phyloP scores from a whole-genome alignment of 805 yeast species.

The Candida broadrunensis region DNA sequence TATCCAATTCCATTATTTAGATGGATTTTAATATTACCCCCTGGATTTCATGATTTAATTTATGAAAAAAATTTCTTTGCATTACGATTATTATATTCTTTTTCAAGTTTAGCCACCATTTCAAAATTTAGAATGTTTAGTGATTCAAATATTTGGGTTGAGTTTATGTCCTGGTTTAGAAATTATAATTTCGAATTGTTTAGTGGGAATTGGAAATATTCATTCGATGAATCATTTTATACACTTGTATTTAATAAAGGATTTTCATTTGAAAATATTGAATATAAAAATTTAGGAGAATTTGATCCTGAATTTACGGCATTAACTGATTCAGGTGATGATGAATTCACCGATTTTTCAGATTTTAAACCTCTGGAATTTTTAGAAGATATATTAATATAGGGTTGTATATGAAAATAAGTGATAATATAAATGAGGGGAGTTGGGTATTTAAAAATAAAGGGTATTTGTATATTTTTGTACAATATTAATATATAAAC shows the following conservation, averaged over 20 bases:
- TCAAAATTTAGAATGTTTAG: constrained; percentile 19
- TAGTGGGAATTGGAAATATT: background rate
- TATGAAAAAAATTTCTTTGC: constrained; percentile 21
- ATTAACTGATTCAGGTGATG: too few species aligned
- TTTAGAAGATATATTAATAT: too few species aligned
- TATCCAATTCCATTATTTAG: constrained; percentile 31
- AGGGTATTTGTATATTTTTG: too few species aligned
- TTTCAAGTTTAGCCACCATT: constrained; percentile 15
- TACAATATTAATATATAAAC: too few species aligned
- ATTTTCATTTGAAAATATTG: background rate
- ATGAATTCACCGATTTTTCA: too few species aligned
- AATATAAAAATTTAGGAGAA: background rate
- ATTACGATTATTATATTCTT: constrained; percentile 19
- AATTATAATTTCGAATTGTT: background rate
- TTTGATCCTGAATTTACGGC: background rate
- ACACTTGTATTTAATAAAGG: background rate
- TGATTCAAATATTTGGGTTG: constrained; percentile 25
- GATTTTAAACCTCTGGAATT: too few species aligned
- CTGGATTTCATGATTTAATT: constrained; percentile 15
- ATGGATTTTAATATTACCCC: constrained; percentile 18
- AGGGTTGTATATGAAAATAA: too few species aligned
- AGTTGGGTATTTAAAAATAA: too few species aligned
- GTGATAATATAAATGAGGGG: too few species aligned
- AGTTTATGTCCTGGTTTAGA: constrained; percentile 18
- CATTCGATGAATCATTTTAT: background rate